Conservation (phyloP, 345 rosid genomes). For the Gossypium rotundifolium region DNA sequence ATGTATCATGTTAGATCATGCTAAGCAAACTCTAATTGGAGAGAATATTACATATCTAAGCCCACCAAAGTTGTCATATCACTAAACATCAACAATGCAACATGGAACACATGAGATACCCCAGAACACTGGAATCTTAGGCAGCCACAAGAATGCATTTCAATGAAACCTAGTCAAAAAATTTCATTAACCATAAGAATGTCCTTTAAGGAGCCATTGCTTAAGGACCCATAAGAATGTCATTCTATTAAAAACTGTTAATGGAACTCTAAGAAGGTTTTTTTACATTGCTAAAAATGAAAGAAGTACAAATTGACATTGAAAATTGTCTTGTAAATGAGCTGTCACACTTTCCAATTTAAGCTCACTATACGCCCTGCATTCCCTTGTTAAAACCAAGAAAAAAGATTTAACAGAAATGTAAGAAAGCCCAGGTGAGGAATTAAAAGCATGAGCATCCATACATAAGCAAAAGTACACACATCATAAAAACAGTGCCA, state of each 20-base stretch:
- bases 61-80: not conserved
- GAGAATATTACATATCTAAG: not conserved
- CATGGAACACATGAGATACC: not conserved
- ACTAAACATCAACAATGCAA: conserved; percentile 1
- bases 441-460: not conserved
- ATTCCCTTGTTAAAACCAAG: not conserved
- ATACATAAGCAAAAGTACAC: conserved; percentile 10
- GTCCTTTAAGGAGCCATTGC: not conserved
- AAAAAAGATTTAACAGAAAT: not conserved
- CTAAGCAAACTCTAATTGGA: not conserved
- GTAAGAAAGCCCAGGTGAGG: not conserved
- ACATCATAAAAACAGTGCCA: not conserved
- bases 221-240: not conserved
- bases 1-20: not conserved
- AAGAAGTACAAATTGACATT: not conserved
- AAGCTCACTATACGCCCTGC: not conserved
- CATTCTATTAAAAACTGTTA: not conserved
- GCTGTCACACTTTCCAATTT: not conserved
- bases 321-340: not conserved
- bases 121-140: not conserved
- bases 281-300: not conserved
- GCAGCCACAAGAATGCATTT: not conserved
- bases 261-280: not conserved
- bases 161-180: not conserved
- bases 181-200: not conserved